phyloP scores from a whole-genome alignment of 495 filamentous ascomycete genomes.

The Pyronema domesticum region DNA sequence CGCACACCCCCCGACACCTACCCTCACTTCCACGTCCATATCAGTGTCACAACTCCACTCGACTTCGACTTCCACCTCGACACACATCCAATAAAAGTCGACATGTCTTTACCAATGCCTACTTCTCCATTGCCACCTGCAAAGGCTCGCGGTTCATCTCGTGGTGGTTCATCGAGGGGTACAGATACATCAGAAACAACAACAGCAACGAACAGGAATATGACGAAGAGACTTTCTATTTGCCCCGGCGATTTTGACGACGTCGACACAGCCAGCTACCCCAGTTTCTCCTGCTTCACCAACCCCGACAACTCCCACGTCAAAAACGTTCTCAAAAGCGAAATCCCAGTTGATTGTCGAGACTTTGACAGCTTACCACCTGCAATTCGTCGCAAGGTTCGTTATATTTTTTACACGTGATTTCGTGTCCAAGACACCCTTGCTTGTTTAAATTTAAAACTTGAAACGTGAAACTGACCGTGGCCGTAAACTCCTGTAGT shows the following conservation, averaged over 20 bases:
- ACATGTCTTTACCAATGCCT: background rate
- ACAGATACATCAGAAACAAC: background rate
- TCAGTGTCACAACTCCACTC: too few relatives aligned
- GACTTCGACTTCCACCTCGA: too few relatives aligned
- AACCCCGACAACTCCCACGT: constrained; percentile 13
- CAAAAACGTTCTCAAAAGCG: constrained; percentile 13
- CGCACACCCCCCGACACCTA: too few relatives aligned
- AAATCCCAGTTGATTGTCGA: constrained; percentile 11
- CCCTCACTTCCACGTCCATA: too few relatives aligned
- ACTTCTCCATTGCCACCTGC: background rate
- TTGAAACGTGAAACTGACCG: background rate
- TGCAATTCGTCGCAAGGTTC: constrained; percentile 27
- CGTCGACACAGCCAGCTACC: constrained; percentile 12
- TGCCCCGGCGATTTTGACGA: background rate
- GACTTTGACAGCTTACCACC: constrained; percentile 30
- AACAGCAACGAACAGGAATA: background rate
- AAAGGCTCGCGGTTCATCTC: background rate
- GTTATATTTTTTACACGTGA: constrained; percentile 8
- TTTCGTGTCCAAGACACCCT: background rate
- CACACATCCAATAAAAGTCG: background rate
- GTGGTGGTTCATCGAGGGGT: background rate
- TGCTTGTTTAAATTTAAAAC: background rate
- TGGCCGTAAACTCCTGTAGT: constrained; percentile 28
- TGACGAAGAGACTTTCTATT: background rate
- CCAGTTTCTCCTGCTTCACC: constrained; percentile 21